A percentile compares a stretch with the other conserved stretches of the same genome.
These are phyloP conservation scores for Xanthoconium purpureum DNA, from an alignment of 768 basidiomycete genomes.

Conservation along the genomic window DNA sequence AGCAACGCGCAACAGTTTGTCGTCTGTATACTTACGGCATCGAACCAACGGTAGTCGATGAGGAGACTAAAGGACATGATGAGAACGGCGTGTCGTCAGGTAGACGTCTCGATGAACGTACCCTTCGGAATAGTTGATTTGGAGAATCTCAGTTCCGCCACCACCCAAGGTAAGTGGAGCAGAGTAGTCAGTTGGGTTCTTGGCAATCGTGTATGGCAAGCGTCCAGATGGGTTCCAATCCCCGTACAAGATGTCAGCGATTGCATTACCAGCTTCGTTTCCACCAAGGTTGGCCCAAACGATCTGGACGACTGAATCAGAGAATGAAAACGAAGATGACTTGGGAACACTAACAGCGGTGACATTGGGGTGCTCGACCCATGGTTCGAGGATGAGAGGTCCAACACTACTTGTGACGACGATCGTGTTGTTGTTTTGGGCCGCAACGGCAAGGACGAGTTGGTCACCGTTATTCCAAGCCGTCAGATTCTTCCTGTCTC, in stretches of 20 bases:
- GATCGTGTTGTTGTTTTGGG: conserved; percentile 70
- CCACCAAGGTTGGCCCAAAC: conserved; percentile 59
- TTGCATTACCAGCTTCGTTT: conserved; percentile 73
- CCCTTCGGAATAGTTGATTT: conserved; percentile 64
- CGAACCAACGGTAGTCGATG: conserved; percentile 74
- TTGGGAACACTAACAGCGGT: conserved; percentile 52
- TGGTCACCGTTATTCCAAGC: conserved; percentile 37
- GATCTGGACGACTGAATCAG: conserved; percentile 29
- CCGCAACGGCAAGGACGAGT: conserved; percentile 55
- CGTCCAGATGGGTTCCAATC: conserved; percentile 71
- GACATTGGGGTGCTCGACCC: conserved; percentile 75
- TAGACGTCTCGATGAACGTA: background rate
- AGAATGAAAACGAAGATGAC: conserved; percentile 7
- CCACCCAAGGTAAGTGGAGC: conserved; percentile 37
- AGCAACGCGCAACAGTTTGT: background rate
- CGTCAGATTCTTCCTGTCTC: conserved; percentile 38
- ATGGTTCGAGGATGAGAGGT: conserved; percentile 61
- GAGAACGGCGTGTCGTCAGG: background rate
- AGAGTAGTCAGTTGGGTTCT: conserved; percentile 49
- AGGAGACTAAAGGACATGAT: conserved; percentile 37
- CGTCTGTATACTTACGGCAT: conserved; percentile 46
- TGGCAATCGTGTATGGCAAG: conserved; percentile 73
- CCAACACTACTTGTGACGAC: conserved; percentile 81
- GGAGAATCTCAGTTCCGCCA: conserved; percentile 29
- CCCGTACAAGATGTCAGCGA: conserved; percentile 78